Evolutionary conservation across 768 basidiomycete genomes (phyloP).

Genomic region (Phlebiopsis gigantea): DNA sequence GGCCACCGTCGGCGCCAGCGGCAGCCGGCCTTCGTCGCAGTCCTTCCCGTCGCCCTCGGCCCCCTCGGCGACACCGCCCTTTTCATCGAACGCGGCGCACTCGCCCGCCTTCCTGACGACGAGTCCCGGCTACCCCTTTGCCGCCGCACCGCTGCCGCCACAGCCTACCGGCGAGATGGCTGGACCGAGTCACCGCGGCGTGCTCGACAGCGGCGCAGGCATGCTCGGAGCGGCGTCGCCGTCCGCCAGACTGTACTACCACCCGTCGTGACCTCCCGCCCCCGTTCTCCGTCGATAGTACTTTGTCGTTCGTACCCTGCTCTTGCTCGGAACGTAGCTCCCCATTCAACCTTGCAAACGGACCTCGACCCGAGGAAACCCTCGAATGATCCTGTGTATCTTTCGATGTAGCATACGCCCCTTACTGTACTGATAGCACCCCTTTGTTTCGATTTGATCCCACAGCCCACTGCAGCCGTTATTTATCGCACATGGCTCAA

Average conservation of each 20-base stretch:
- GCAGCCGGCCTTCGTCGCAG: conserved; percentile 22
- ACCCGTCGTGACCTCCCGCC: neutral
- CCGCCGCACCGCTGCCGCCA: neutral
- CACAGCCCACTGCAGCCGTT: conserved; percentile 8
- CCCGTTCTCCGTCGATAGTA: neutral
- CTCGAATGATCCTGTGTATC: neutral
- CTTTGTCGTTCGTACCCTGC: neutral
- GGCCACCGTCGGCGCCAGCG: conserved; percentile 22
- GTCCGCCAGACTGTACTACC: neutral
- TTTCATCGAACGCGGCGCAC: neutral
- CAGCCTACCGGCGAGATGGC: neutral
- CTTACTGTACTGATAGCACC: conserved; percentile 5
- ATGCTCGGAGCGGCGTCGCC: neutral
- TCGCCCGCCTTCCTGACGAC: neutral
- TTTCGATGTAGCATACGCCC: conserved; percentile 11
- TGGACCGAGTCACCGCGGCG: neutral
- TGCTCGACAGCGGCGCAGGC: neutral
- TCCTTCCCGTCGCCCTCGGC: conserved; percentile 14
- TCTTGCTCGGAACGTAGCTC: neutral
- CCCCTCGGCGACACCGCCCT: conserved; percentile 6
- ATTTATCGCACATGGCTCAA: conserved; percentile 4
- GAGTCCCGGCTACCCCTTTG: neutral
- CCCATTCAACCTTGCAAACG: neutral
- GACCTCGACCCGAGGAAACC: neutral
- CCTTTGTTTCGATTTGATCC: neutral